Evolutionary conservation across 192 early-diverging fungal genomes (phyloP).

Genomic region (Backusella australiensis): DNA sequence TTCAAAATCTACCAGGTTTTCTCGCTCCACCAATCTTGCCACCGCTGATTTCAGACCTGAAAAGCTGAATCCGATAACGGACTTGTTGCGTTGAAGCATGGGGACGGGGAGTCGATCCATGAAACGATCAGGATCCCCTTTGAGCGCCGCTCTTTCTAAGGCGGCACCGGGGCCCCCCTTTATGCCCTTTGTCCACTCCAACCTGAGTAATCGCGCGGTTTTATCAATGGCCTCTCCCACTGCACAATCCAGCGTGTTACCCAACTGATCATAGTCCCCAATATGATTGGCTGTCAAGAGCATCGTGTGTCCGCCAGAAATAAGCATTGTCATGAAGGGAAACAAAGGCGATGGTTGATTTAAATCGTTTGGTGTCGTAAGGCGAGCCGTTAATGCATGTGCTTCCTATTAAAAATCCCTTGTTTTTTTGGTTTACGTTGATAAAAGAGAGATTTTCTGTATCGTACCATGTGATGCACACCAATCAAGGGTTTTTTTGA

Average conservation of each 20-base stretch:
- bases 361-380: constrained; percentile 38
- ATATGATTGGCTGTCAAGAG: constrained; percentile 56
- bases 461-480: constrained; percentile 72
- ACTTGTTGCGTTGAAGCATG: constrained; percentile 54
- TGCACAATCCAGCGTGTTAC: constrained; percentile 71
- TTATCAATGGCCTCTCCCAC: constrained; percentile 82
- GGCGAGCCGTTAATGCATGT: constrained; percentile 73
- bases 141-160: constrained; percentile 57
- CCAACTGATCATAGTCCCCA: constrained; percentile 59
- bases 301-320: constrained; percentile 78
- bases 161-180: constrained; percentile 71
- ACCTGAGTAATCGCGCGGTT: constrained; percentile 59
- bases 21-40: constrained; percentile 44
- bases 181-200: constrained; percentile 63
- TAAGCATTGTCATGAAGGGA: constrained; percentile 69
- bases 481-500: constrained; percentile 65
- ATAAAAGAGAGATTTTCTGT: background rate
- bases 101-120: constrained; percentile 49
- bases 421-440: background rate
- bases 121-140: constrained; percentile 49
- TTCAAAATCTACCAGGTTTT: constrained; percentile 31
- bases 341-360: constrained; percentile 45
- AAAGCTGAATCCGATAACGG: constrained; percentile 67
- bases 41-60: constrained; percentile 74
- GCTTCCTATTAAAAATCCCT: constrained; percentile 50